Evolutionary conservation across 176 grass and related monocot species (phyloP).

Genomic region (Guadua angustifolia): DNA sequence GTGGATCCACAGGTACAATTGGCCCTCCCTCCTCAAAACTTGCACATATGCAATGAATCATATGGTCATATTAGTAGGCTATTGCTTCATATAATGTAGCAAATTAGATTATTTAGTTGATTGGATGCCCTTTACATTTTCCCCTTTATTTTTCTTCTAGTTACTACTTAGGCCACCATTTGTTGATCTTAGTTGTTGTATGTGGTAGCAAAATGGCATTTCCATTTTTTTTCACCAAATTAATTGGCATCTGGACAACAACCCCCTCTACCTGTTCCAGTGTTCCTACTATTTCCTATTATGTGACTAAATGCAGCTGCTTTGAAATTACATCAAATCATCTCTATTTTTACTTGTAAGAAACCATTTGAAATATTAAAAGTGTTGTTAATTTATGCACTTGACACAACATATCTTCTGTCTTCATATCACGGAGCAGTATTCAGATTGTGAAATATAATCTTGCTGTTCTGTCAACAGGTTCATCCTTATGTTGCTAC

Average conservation of each 20-base stretch:
- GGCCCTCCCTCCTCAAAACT: neutral
- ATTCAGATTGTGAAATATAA: neutral
- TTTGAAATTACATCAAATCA: neutral
- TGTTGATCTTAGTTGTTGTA: neutral
- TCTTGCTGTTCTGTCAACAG: slow-evolving; percentile 38
- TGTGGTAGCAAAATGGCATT: neutral
- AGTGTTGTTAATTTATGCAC: neutral
- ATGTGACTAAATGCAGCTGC: neutral
- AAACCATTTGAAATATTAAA: slow-evolving; percentile 6
- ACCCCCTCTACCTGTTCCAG: neutral
- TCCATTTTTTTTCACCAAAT: no score
- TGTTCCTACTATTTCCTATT: neutral
- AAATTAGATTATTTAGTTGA: slow-evolving; percentile 31
- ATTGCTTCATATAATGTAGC: slow-evolving; percentile 29
- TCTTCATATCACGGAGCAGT: slow-evolving; percentile 17
- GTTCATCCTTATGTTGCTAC: slow-evolving; percentile 99
- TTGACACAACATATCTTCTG: neutral
- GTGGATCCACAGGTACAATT: slow-evolving; percentile 91
- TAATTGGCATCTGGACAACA: neutral
- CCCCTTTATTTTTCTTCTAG: neutral
- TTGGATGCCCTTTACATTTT: neutral
- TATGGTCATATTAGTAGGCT: neutral
- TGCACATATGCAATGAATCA: neutral
- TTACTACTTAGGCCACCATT: neutral
- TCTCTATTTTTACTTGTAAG: neutral